Evolutionary conservation across 2,329 filamentous ascomycete species (phyloP), one percentile per base, ranked within the genome.

Genomic region (Neurospora sp.): DNA sequence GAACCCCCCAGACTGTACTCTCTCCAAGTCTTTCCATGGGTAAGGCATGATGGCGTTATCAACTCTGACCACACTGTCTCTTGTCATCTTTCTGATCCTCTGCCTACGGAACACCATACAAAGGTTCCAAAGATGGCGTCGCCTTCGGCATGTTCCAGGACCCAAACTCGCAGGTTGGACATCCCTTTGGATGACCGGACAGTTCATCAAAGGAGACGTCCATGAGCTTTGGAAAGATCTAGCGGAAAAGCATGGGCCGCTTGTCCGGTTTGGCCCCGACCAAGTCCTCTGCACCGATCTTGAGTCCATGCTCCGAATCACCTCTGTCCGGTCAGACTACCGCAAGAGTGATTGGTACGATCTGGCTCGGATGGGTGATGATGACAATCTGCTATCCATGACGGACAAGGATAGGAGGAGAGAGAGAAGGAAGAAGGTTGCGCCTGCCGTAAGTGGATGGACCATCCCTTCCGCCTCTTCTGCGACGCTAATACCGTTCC

Each of bases 311-410:
- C 69, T 70, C 19, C 69, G 69, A 12, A 75, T 75, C 19, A 57
- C 52, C 0, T 66, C 66, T 1, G 69, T 70, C 10, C 69, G 71
- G 17, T 71, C 72, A 5, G 37, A 39, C 1, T 75, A 73, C 40
- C 38, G 66, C 11, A 75, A 75, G 40, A 67, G 67, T 8, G 57
- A 70, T 2, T 75, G 73, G 73, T 74, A 75, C 57, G 57, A 38
- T 19, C 43, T 72, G n/a, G 67, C 40, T 12, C 70, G 68, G 10
- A 66, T 72, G 11, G 69, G 67, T 4, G 40, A 46, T 10, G 52
- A 66, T 4, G 68, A 74, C 15, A 69, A 72, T 37, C 67, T 72
- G 8, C 41, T 73, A 1, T 70, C 40, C 11, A 67, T 72, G 37
- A 36, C 66, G 4, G 70, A 74, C 23, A 69, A 70, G 8, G 71